Evolutionary conservation across 2,329 filamentous ascomycete species (phyloP).

Genomic region (Verticillium albo-atrum): DNA sequence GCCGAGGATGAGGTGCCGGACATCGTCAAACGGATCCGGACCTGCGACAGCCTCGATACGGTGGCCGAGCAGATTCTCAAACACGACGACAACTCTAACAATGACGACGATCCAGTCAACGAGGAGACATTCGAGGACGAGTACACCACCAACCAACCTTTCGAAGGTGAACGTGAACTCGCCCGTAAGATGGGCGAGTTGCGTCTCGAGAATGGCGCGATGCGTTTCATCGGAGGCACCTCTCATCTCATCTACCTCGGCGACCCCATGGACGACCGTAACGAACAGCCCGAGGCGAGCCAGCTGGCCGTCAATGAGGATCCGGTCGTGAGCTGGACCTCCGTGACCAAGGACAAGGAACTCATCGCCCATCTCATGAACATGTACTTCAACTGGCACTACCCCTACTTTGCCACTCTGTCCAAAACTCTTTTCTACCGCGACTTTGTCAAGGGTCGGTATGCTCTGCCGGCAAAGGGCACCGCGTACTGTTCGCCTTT

Average conservation of each 20-base stretch:
- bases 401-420: slow-evolving; percentile 89
- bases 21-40: slow-evolving; percentile 81
- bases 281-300: slow-evolving; percentile 36
- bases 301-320: slow-evolving; percentile 54
- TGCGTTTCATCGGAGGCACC: slow-evolving; percentile 89
- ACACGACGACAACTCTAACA: slow-evolving; percentile 34
- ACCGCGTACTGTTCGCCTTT: slow-evolving; percentile 82
- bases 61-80: slow-evolving; percentile 51
- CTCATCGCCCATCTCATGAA: slow-evolving; percentile 84
- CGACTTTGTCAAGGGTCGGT: slow-evolving; percentile 73
- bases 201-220: slow-evolving; percentile 77
- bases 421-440: slow-evolving; percentile 82
- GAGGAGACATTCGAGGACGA: slow-evolving; percentile 24
- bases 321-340: slow-evolving; percentile 81
- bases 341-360: slow-evolving; percentile 72
- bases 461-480: slow-evolving; percentile 41
- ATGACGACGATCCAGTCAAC: slow-evolving; percentile 31
- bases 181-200: slow-evolving; percentile 93
- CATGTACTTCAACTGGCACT: slow-evolving; percentile 99
- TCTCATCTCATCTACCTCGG: slow-evolving; percentile 86
- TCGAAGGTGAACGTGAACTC: slow-evolving; percentile 69
- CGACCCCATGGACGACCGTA: slow-evolving; percentile 32
- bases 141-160: slow-evolving; percentile 25
- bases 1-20: slow-evolving; percentile 79
- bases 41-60: slow-evolving; percentile 65